These are phyloP conservation scores for Phytophthora constricta DNA, from an alignment of 352 stramenopile species.

Conservation along the genomic window DNA sequence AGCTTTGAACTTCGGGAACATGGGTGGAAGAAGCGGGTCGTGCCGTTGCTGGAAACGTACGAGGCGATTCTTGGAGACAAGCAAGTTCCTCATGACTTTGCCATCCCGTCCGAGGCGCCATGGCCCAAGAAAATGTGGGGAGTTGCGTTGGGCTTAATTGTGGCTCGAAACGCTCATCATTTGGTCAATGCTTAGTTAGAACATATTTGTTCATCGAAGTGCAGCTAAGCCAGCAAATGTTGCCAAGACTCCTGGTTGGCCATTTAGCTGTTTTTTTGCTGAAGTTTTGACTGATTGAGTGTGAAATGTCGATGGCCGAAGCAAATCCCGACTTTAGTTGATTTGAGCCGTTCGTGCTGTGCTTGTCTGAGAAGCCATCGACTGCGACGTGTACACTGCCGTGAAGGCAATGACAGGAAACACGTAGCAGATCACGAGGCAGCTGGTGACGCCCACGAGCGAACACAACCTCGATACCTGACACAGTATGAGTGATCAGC, in stretches of 20 bases:
- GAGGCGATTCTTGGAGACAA: background rate
- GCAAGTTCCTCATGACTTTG: constrained; percentile 71
- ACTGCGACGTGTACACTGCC: constrained; percentile 40
- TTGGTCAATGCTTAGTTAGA: too few species aligned
- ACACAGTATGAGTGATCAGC: constrained; percentile 46
- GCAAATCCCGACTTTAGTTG: too few species aligned
- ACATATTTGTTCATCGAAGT: too few species aligned
- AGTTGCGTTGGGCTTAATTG: background rate
- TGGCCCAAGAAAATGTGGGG: constrained; percentile 84
- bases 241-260: too few species aligned
- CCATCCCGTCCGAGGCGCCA: constrained; percentile 60
- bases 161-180: background rate
- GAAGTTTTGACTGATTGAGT: too few species aligned
- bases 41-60: background rate
- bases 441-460: constrained; percentile 54
- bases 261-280: too few species aligned
- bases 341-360: too few species aligned
- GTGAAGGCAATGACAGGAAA: constrained; percentile 55
- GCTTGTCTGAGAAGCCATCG: too few species aligned
- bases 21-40: background rate
- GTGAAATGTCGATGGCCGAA: too few species aligned
- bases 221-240: too few species aligned
- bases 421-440: constrained; percentile 55
- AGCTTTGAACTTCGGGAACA: background rate
- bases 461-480: constrained; percentile 64